Base-by-base conservation (phyloP, 768 basidiomycete species). In the Suillus bovinus region DNA sequence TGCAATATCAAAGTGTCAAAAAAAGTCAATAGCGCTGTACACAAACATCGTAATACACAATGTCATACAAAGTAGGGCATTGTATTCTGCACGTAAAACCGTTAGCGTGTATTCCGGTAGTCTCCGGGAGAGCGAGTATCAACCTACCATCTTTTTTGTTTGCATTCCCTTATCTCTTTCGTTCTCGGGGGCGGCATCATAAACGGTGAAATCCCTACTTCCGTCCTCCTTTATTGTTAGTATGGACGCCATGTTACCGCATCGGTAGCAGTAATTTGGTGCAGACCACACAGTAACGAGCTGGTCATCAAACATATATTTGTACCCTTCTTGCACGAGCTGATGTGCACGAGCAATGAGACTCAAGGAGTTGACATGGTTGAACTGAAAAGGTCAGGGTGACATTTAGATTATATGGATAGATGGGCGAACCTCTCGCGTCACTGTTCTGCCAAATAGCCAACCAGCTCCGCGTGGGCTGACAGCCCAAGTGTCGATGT, bases 331-430 rank as follows among this genome's bases (percentile, higher is more conserved):
- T 74, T 96, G 94, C 1, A 98, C 96, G 22, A 99, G 87, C 71
- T 99, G 96, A 74, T 99, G 96, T 1, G 96, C 96, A 39, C 96
- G 86, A 3, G 96, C 96, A 68, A 99, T 94, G 46, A 99, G 85
- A 11, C 80, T 82, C 22, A 98, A 85, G 36, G 86, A 83, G 71
- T 98, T 99, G 61, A 94, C 87, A 72, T 96, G 93, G 67, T 94
- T 96, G 82, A 99, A 98, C 87, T 95, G 67, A 20, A 20, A 17
- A 36, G 36, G 56, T 44, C 50, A 33, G 53, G 38, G 33, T 11
- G 10, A 16, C 34, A 16, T 22, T 39, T 8, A 63, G 57, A 50
- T 36, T 38, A 59, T 46, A 41, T 59, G 17, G 20, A 39, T 24
- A 56, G 20, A 31, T 27, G 11, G 33, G 69, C 77, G 42, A 55